A percentile compares a stretch with the other conserved stretches of the same genome.
These are phyloP conservation scores for Stylosanthes scabra DNA, from an alignment of 331 rosid genomes.

Conservation along the genomic window DNA sequence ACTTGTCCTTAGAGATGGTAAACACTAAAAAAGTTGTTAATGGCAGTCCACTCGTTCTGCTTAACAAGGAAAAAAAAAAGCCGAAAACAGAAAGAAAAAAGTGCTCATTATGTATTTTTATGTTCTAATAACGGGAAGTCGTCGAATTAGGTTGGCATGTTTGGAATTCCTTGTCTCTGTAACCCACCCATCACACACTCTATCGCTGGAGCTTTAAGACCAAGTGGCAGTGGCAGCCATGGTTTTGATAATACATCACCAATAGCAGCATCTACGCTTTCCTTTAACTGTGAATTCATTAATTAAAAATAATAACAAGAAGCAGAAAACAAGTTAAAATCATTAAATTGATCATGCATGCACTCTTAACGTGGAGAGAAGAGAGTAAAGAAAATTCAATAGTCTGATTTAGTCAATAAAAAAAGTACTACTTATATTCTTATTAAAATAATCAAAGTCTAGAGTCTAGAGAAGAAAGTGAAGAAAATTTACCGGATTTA, in stretches of 20 bases:
- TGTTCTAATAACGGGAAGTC: conserved; percentile 42
- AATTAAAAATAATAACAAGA: neutral
- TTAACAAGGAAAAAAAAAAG: too few species aligned
- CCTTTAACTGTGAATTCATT: conserved; percentile 86
- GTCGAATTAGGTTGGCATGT: conserved; percentile 77
- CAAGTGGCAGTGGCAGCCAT: conserved; percentile 94
- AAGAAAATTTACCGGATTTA: conserved; percentile 67
- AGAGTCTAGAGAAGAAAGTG: neutral
- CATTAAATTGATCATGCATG: too few species aligned
- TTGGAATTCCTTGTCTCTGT: conserved; percentile 83
- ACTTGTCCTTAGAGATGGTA: too few species aligned
- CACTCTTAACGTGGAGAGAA: neutral
- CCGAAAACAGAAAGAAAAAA: neutral
- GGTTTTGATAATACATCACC: conserved; percentile 89
- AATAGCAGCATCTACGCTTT: conserved; percentile 87
- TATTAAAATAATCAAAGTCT: neutral
- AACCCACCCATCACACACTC: conserved; percentile 86
- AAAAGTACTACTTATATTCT: too few species aligned
- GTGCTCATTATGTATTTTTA: too few species aligned
- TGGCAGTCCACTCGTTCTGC: too few species aligned
- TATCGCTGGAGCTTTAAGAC: conserved; percentile 80
- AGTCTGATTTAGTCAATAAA: too few species aligned
- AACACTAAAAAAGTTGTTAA: too few species aligned
- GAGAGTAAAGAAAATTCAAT: too few species aligned
- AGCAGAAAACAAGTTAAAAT: too few species aligned